phyloP scores from a whole-genome alignment of 495 filamentous ascomycete species.

The Lasiosphaeriaceae sp. region DNA sequence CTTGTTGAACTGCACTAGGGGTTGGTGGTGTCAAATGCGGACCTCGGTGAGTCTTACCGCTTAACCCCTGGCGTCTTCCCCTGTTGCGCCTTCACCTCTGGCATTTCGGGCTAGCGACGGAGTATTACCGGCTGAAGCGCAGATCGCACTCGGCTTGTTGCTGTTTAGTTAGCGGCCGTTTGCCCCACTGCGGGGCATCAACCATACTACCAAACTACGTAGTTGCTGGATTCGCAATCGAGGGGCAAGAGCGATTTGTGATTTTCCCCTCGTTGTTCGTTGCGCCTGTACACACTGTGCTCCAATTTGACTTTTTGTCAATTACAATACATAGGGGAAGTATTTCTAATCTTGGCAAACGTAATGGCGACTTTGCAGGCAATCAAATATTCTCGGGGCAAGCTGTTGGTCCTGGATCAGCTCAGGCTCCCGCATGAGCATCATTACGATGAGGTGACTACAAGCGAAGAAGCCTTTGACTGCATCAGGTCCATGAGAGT shows the following conservation, averaged over 20 bases:
- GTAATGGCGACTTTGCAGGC: constrained; percentile 64
- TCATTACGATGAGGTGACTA: constrained; percentile 69
- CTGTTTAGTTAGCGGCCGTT: too few relatives aligned
- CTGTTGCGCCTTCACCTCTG: not conserved
- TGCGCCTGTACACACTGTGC: not conserved
- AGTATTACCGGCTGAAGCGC: too few relatives aligned
- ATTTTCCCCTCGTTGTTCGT: not conserved
- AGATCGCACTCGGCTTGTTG: too few relatives aligned
- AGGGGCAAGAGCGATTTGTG: not conserved
- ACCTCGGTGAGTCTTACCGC: constrained; percentile 6
- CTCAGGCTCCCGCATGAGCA: constrained; percentile 82
- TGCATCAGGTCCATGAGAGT: constrained; percentile 94
- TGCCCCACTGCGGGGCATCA: too few relatives aligned
- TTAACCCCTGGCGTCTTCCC: not conserved
- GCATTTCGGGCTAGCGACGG: too few relatives aligned
- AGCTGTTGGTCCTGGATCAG: constrained; percentile 85
- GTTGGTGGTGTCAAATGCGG: not conserved
- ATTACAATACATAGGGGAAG: not conserved
- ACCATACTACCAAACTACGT: not conserved
- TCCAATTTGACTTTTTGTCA: not conserved
- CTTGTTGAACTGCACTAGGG: too few relatives aligned
- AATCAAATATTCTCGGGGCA: constrained; percentile 76
- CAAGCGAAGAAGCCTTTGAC: constrained; percentile 80
- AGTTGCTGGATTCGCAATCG: not conserved
- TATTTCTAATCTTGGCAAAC: not conserved